Evolutionary conservation across 2,329 filamentous ascomycete genomes (phyloP), one percentile per base, ranked within the genome.

Genomic region (Aureobasidium sp.): DNA sequence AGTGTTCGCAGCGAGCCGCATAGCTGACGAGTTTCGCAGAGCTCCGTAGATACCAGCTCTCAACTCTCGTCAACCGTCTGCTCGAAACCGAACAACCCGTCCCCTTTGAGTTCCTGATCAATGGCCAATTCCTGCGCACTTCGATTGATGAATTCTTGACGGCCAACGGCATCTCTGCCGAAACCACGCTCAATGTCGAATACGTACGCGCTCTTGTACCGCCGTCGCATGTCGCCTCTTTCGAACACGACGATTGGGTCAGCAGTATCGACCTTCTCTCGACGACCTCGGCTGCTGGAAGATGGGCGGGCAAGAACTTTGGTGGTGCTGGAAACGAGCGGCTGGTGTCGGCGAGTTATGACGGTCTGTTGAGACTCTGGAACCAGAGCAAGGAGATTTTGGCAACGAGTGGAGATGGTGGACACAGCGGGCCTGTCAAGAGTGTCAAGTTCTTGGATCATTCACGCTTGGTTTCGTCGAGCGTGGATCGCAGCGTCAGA

Each of bases 231-330:
- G 84, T 95, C 61, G 86, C 90, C 11, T 93, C 87, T 65, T 98
- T 95, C 68, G 85, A 96, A 73, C 91, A 98, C 68, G 90, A 98
- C 65, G 93, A 97, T 69, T 98, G 93, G 93, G 87, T 98, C 44
- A 88, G 88, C 66, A 80, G 81, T 22, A 83, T 97, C 22, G 90
- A 96, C 68, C 80, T 95, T 4, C 74, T 95, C 21, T 90, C 89
- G 0, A 69, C 71, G 12, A 81, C 78, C 11, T 86, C 86, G 1
- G 71, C 74, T 6, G 80, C 83, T 2, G 82, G 77, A 17, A 66
- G 68, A 52, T 84, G 80, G 79, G 74, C 75, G 8, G 74, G 71
- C 44, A 73, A 72, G 44, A 67, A 68, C 41, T 71, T 78, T 12
- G 62, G 74, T 41, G 68, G 70, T 22, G 70, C 71, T 32, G 79